Percentiles rank a stretch among this genome's conserved stretches.
These are phyloP conservation scores for Dictyostelium intermedium DNA, from an alignment of 78 protist genomes.

Conservation along the genomic window DNA sequence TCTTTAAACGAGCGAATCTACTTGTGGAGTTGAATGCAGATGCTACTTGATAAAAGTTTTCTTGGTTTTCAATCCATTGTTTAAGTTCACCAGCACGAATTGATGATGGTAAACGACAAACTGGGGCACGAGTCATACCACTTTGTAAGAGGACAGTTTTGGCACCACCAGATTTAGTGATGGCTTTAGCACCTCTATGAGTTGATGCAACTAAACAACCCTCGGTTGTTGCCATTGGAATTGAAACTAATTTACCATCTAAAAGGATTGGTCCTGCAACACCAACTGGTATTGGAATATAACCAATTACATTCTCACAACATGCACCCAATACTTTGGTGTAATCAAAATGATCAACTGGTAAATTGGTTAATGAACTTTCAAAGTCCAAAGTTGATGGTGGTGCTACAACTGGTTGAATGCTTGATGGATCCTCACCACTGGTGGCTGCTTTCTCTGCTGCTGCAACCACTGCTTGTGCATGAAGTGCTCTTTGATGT, in stretches of 20 bases:
- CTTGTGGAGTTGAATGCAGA: constrained; percentile 84
- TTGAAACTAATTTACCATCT: constrained; percentile 72
- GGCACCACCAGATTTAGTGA: constrained; percentile 82
- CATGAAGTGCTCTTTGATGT: constrained; percentile 58
- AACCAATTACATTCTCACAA: constrained; percentile 96
- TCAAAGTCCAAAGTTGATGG: constrained; percentile 24
- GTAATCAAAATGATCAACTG: constrained; percentile 86
- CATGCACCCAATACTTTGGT: constrained; percentile 82
- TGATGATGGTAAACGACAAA: constrained; percentile 66
- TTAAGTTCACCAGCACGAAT: constrained; percentile 69
- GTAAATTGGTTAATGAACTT: constrained; percentile 44
- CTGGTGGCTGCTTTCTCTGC: constrained; percentile 73
- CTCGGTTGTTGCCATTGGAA: constrained; percentile 96
- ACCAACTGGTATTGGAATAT: constrained; percentile 93
- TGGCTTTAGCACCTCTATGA: constrained; percentile 91
- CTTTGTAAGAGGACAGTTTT: constrained; percentile 27
- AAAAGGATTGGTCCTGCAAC: constrained; percentile 92
- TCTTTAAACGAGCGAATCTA: constrained; percentile 81
- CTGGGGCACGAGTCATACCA: constrained; percentile 96
- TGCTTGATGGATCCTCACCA: constrained; percentile 73
- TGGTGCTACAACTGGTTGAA: constrained; percentile 45
- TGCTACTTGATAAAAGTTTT: constrained; percentile 32
- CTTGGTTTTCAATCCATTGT: constrained; percentile 78
- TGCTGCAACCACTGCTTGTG: constrained; percentile 69
- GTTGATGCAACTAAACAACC: constrained; percentile 94